phyloP scores from a whole-genome alignment of 2,329 filamentous ascomycete genomes.

The Geosmithia putterillii region DNA sequence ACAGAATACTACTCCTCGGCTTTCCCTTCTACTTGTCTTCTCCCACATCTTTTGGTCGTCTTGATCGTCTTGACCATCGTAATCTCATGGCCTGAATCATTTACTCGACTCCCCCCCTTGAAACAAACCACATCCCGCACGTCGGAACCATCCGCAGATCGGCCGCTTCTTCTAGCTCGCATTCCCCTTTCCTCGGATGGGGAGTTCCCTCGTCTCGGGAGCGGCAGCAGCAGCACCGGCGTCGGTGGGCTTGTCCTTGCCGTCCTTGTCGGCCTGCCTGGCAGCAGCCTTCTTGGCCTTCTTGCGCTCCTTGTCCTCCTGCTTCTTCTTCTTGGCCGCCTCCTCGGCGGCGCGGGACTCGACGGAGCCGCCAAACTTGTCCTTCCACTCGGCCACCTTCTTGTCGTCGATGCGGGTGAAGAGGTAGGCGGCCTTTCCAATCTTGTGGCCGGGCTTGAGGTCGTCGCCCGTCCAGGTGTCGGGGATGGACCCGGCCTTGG shows the following conservation, averaged over 20 bases:
- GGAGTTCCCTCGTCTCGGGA: not conserved
- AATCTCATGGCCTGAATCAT: no score
- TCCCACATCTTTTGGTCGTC: no score
- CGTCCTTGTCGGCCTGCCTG: constrained; percentile 12
- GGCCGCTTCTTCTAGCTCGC: not conserved
- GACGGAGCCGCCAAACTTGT: constrained; percentile 51
- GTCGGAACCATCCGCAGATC: not conserved
- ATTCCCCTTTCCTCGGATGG: not conserved
- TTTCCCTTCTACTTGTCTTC: no score
- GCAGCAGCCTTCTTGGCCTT: constrained; percentile 9
- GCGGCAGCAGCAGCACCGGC: not conserved
- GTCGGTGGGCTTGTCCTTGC: not conserved
- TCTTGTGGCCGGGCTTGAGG: constrained; percentile 62
- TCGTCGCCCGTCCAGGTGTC: constrained; percentile 50
- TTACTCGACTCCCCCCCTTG: not conserved
- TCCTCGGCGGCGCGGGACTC: constrained; percentile 39
- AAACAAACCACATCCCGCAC: not conserved
- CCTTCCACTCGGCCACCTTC: constrained; percentile 75
- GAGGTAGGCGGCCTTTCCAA: constrained; percentile 67
- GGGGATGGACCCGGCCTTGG: constrained; percentile 21
- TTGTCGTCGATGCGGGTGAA: constrained; percentile 75
- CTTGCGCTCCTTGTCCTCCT: constrained; percentile 29
- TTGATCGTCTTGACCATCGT: no score
- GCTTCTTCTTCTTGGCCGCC: constrained; percentile 35
- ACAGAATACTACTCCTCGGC: no score